Evolutionary conservation across 306 rosid species (phyloP).

Genomic region (Lupinus albus): DNA sequence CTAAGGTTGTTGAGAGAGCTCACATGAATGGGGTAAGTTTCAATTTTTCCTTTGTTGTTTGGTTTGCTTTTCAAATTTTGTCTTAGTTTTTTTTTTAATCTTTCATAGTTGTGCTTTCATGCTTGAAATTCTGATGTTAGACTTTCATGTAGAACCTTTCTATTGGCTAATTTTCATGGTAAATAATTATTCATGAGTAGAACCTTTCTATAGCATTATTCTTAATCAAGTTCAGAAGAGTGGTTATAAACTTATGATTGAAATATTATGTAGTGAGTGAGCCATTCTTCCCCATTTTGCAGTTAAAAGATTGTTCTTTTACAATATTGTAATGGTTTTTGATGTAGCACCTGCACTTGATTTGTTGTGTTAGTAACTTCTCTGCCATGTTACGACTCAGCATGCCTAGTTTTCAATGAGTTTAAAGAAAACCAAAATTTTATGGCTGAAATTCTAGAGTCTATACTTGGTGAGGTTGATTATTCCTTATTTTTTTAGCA

Average conservation of each 20-base stretch:
- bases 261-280: no score
- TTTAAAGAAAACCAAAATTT: not conserved
- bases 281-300: not conserved
- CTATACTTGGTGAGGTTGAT: not conserved
- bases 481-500: not conserved
- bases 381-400: no score
- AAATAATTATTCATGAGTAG: not conserved
- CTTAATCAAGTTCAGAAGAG: not conserved
- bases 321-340: not conserved
- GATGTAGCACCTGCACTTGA: not conserved
- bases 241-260: not conserved
- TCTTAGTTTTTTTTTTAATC: not conserved
- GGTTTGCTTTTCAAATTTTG: constrained; percentile 17
- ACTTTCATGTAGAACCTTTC: not conserved
- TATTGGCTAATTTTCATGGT: not conserved
- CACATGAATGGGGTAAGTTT: constrained; percentile 78
- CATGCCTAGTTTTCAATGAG: not conserved
- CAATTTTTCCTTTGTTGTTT: not conserved
- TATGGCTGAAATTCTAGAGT: not conserved
- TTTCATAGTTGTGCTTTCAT: constrained; percentile 9
- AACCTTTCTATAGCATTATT: not conserved
- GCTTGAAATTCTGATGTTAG: not conserved
- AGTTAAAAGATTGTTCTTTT: not conserved
- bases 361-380: not conserved
- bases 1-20: constrained; percentile 85